Percentiles rank a stretch among this genome's conserved stretches.
Evolutionary conservation across 495 filamentous ascomycete species (phyloP).

Genomic region (Schizothecium vesticola): DNA sequence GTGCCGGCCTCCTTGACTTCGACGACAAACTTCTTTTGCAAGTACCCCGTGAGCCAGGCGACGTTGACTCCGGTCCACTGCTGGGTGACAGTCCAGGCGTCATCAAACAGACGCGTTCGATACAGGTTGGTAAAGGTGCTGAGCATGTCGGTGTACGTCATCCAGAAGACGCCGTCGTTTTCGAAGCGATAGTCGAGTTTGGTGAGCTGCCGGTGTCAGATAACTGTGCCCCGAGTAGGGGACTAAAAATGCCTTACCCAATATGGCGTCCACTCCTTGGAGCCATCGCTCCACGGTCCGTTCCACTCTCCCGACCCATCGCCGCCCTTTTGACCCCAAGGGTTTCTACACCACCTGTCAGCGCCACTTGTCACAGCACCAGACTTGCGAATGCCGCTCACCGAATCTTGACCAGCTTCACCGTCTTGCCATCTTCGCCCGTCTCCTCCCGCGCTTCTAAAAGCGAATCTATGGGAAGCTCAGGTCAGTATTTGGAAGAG

Average conservation of each 20-base stretch:
- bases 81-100: conserved; percentile 57
- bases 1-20: conserved; percentile 52
- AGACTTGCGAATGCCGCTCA: conserved; percentile 7
- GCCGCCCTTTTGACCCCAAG: conserved; percentile 50
- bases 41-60: conserved; percentile 68
- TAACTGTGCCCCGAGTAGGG: neutral
- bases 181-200: conserved; percentile 64
- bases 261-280: conserved; percentile 68
- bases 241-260: conserved; percentile 36
- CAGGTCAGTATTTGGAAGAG: too few species aligned
- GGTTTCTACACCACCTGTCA: conserved; percentile 40
- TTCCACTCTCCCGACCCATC: conserved; percentile 54
- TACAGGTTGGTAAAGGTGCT: conserved; percentile 64
- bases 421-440: conserved; percentile 36
- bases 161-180: conserved; percentile 57
- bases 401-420: conserved; percentile 56
- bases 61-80: conserved; percentile 67
- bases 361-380: neutral
- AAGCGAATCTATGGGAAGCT: too few species aligned
- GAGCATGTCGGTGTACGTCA: conserved; percentile 52
- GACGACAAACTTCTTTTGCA: conserved; percentile 59
- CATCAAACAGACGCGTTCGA: conserved; percentile 66
- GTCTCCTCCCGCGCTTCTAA: conserved; percentile 61
- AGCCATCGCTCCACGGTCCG: conserved; percentile 59
- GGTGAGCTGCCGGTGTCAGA: conserved; percentile 37